Evolutionary conservation across 1,284 basidiomycete genomes (phyloP), one percentile per base, ranked within the genome.

Genomic region (Farysia itapuensis): DNA sequence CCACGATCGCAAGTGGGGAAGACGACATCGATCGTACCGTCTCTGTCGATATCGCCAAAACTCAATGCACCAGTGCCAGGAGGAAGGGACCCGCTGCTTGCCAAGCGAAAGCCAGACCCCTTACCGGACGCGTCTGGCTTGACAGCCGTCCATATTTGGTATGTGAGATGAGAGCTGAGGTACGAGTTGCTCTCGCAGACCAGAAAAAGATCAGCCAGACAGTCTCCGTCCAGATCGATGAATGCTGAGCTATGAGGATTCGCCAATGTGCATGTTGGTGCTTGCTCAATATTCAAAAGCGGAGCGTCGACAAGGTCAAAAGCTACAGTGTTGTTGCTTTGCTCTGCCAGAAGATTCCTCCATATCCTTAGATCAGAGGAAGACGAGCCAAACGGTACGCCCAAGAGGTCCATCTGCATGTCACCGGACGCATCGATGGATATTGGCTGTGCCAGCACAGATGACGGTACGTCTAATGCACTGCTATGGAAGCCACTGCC

Each of bases 161-260:
- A 94, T 3, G 54, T 44, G 21, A 46, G 50, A 21, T 44, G 58
- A 81, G 84, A 43, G 20, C 58, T 56, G 31, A 52, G 39, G 45
- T 52, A 45, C 11, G 45, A 45, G 31, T 79, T 77, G 14, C 81
- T 79, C 37, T 85, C 81, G 76, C 95, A 98, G 14, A 90, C 85
- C 8, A 98, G 81, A 72, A 98, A 94, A 4, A 98, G 79, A 69
- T 98, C 94, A 86, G 69, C 90, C 5, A 96, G 81, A 77, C 95
- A 98, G 77, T 99, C 94, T 12, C 94, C 94, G 64, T 98, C 86
- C 36, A 99, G 79, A 74, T 99, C 94, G 14, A 97, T 83, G n/a
- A 91, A 88, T 0, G 92, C 91, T 74, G 92, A 95, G 73, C 88
- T 92, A 76, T 98, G 95, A 1, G 93, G 92, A 61, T 86, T 84